Evolutionary conservation across 371 early-diverging fungal species (phyloP).

Genomic region (Amoeboaphelidium protococcarum): DNA sequence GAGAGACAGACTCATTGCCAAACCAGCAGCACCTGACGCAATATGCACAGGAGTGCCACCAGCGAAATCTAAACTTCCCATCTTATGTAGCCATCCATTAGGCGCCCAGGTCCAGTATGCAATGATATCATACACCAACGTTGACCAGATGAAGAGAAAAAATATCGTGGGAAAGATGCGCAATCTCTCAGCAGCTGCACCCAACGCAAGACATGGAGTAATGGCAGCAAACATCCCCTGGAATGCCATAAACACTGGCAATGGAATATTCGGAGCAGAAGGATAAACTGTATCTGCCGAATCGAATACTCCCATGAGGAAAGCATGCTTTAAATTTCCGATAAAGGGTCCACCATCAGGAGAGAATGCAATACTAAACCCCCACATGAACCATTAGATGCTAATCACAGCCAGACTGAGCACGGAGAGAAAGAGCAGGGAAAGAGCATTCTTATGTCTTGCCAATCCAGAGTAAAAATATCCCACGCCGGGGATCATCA

Average conservation of each 20-base stretch:
- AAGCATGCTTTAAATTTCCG: slow-evolving; percentile 1
- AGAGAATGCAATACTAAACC: slow-evolving; percentile 3
- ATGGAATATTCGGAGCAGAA: slow-evolving; percentile 1
- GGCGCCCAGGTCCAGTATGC: slow-evolving; percentile 6
- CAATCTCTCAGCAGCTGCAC: slow-evolving; percentile 3
- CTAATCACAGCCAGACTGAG: slow-evolving; percentile 1
- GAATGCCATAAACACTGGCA: neutral
- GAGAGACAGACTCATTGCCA: slow-evolving; percentile 51
- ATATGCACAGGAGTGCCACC: slow-evolving; percentile 82
- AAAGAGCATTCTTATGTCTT: neutral
- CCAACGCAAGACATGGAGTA: slow-evolving; percentile 2
- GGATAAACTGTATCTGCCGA: neutral
- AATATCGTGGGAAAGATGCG: slow-evolving; percentile 2
- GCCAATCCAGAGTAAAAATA: slow-evolving; percentile 6
- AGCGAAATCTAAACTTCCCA: slow-evolving; percentile 57
- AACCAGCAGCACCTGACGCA: slow-evolving; percentile 57
- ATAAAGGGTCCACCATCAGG: slow-evolving; percentile 1
- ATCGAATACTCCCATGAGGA: neutral
- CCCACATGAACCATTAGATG: slow-evolving; percentile 4
- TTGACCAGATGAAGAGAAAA: slow-evolving; percentile 5
- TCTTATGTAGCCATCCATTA: slow-evolving; percentile 3
- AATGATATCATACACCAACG: slow-evolving; percentile 3
- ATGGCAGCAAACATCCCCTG: slow-evolving; percentile 4
- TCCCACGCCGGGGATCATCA: slow-evolving; percentile 5
- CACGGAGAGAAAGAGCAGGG: neutral